A percentile compares a stretch with the other conserved stretches of the same genome.
Evolutionary conservation across 129 eudicot genomes (phyloP).

Genomic region (Chrysanthemum makinoi): DNA sequence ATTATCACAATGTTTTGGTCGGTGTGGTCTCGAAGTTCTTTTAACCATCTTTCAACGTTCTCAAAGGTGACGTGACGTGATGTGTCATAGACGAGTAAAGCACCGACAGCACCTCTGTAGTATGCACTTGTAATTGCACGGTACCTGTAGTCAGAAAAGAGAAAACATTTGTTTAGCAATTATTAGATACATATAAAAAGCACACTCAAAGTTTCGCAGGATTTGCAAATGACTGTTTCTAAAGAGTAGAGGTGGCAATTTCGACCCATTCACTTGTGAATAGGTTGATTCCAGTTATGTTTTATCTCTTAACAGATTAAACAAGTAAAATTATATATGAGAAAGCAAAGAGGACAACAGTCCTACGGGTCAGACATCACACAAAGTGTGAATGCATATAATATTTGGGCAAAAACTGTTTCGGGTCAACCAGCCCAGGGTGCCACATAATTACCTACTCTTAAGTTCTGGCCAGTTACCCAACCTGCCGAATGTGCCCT

Average conservation of each 20-base stretch:
- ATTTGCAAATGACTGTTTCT: background rate
- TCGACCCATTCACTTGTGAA: background rate
- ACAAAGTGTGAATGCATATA: no score
- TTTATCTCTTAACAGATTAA: background rate
- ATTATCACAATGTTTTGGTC: constrained; percentile 73
- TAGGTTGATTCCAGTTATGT: background rate
- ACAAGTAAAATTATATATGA: background rate
- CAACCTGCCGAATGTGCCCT: background rate
- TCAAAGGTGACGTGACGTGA: constrained; percentile 76
- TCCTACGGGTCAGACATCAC: no score
- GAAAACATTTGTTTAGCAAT: background rate
- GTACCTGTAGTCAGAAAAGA: constrained; percentile 36
- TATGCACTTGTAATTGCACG: constrained; percentile 86
- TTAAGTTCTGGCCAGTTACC: background rate
- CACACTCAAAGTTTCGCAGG: background rate
- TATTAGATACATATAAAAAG: background rate
- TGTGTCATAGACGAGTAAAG: constrained; percentile 69
- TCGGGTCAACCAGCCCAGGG: background rate
- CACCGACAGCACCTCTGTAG: constrained; percentile 83
- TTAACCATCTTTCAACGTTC: constrained; percentile 76
- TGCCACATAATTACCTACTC: background rate
- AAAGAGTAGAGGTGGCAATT: background rate
- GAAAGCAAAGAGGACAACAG: no score
- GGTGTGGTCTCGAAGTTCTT: constrained; percentile 75
- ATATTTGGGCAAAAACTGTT: background rate